These are phyloP conservation scores for Penicillium lividum DNA, from an alignment of 495 filamentous ascomycete genomes.

Conservation along the genomic window DNA sequence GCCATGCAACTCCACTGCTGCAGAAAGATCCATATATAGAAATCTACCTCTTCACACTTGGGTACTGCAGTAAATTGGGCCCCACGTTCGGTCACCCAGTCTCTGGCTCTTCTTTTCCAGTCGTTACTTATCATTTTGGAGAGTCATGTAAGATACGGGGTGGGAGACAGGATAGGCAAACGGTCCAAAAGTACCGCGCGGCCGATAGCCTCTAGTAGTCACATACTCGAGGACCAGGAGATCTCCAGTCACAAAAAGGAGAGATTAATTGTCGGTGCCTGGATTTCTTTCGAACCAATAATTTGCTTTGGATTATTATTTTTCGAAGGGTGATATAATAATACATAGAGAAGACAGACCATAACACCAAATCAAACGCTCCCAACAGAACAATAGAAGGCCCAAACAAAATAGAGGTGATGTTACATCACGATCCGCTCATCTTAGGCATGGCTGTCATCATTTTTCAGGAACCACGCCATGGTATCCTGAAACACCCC, in stretches of 20 bases:
- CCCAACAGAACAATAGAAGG: neutral
- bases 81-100: too few species aligned
- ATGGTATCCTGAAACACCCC: slow-evolving; percentile 78
- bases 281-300: neutral
- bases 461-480: slow-evolving; percentile 74
- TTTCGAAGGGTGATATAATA: slow-evolving; percentile 3
- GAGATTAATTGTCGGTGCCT: neutral
- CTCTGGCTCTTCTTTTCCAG: too few species aligned
- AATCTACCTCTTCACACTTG: too few species aligned
- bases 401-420: neutral
- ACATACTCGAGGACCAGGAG: neutral
- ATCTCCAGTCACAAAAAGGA: neutral
- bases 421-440: slow-evolving; percentile 1
- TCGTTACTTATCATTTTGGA: too few species aligned
- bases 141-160: too few species aligned
- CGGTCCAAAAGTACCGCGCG: too few species aligned
- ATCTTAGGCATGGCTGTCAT: slow-evolving; percentile 36
- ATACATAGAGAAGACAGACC: slow-evolving; percentile 3
- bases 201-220: neutral
- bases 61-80: too few species aligned
- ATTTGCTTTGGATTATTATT: neutral
- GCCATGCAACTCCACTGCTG: too few species aligned
- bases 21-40: neutral
- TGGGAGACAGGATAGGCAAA: too few species aligned
- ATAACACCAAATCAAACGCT: neutral